Percentiles rank a stretch among this genome's conserved stretches.
These are phyloP conservation scores for Astrephomene gubernaculifera DNA, from an alignment of 139 green algal genomes.

Conservation along the genomic window DNA sequence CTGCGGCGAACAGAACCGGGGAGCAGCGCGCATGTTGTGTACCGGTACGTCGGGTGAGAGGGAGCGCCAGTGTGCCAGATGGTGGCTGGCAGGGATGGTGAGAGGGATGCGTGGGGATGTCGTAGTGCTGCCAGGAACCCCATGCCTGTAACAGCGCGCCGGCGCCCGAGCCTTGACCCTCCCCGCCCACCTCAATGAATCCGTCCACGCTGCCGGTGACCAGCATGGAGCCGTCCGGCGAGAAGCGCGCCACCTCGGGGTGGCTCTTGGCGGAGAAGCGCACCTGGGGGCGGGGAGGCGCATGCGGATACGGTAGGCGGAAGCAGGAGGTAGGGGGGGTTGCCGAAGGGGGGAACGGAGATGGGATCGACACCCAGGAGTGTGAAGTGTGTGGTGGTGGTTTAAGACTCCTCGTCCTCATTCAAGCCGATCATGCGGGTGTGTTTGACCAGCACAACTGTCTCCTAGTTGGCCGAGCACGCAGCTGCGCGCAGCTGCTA, in stretches of 20 bases:
- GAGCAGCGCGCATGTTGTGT: neutral
- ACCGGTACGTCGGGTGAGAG: neutral
- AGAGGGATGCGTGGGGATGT: too few species aligned
- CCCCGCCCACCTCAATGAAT: conserved; percentile 90
- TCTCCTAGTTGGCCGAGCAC: too few species aligned
- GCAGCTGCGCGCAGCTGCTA: conserved; percentile 56
- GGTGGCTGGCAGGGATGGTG: too few species aligned
- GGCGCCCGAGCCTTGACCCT: too few species aligned
- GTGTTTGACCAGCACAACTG: too few species aligned
- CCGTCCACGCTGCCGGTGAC: conserved; percentile 94
- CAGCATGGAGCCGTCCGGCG: conserved; percentile 91
- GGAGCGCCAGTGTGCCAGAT: too few species aligned
- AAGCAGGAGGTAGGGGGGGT: neutral
- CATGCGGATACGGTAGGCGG: neutral
- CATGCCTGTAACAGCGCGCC: too few species aligned
- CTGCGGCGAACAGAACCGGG: conserved; percentile 53
- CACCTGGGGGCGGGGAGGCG: conserved; percentile 64
- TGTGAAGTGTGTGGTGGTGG: too few species aligned
- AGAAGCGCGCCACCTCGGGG: conserved; percentile 89
- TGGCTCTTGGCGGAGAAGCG: conserved; percentile 67
- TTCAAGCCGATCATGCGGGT: too few species aligned
- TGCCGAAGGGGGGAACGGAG: neutral
- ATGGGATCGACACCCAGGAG: too few species aligned
- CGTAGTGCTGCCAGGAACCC: too few species aligned
- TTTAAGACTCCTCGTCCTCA: too few species aligned